Conservation (phyloP, 768 basidiomycete genomes). For the Tulasnella calospora region DNA sequence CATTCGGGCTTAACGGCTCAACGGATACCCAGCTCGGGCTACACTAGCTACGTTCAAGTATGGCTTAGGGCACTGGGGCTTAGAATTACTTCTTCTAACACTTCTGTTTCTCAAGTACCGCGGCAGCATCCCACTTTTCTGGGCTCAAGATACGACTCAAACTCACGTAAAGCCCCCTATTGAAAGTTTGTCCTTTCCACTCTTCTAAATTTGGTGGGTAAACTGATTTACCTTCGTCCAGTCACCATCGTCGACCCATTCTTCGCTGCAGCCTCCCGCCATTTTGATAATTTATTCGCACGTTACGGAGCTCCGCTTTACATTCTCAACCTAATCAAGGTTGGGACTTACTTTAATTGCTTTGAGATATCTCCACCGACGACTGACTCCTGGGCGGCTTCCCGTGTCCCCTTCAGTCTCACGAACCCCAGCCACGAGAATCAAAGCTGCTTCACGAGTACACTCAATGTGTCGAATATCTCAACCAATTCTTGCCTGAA, state of each 20-base stretch:
- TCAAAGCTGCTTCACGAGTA: conserved; percentile 87
- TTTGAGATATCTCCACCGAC: background rate
- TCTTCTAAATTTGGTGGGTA: background rate
- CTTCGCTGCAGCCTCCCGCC: conserved; percentile 84
- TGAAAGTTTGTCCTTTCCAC: conserved; percentile 60
- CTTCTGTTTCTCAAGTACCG: conserved; percentile 56
- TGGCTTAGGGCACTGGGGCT: background rate
- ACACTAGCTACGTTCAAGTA: conserved; percentile 92
- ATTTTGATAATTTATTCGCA: conserved; percentile 85
- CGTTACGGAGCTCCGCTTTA: conserved; percentile 88
- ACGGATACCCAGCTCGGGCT: conserved; percentile 62
- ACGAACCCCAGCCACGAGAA: conserved; percentile 61
- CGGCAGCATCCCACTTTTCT: conserved; percentile 92
- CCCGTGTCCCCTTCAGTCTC: conserved; percentile 28
- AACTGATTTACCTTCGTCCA: conserved; percentile 34
- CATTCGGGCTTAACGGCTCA: conserved; percentile 33
- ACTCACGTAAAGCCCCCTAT: conserved; percentile 94
- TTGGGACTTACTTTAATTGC: conserved; percentile 40
- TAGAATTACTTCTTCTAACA: background rate
- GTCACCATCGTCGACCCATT: conserved; percentile 94
- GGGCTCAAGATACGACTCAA: conserved; percentile 88
- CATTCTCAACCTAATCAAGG: conserved; percentile 92
- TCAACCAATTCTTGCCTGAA: conserved; percentile 90
- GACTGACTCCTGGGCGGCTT: background rate
- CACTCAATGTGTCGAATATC: conserved; percentile 82